Base-by-base conservation (phyloP, 2,329 filamentous ascomycete genomes). In the Phyllosticta paracitricarpa region DNA sequence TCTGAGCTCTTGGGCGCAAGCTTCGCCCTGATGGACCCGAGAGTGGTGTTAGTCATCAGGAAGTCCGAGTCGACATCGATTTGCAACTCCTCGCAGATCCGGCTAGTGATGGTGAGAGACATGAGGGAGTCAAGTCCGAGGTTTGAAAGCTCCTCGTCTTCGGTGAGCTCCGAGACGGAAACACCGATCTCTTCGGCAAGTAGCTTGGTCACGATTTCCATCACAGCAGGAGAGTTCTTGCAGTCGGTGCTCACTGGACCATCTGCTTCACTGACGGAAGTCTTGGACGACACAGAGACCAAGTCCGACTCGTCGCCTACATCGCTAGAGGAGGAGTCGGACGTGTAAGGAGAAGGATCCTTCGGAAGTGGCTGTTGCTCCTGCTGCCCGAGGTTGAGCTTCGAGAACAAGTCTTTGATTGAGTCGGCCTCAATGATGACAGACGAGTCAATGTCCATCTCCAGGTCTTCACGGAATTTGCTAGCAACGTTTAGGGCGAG, bases 121-220 rank as follows among this genome's bases (percentile, higher is more conserved):
- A 71, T 61, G 26, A 72, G 57, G 26, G 65, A 67, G 57, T 72
- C 71, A 28, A 72, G 63, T 19, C 70, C 70, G 17, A 68, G 57
- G 57, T 70, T 63, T 3, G 63, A 66, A 28, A 71, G 69, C 4
- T 56, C 60, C 6, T 62, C 64, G 10, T 69, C 67, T 53, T 68
- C 65, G 19, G 51, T 56, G 4, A 71, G 62, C 2, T 70, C 67
- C 1, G 58, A 51, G 0, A 65, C 12, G 2, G 66, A 64, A 2
- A 70, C 54, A 1, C 53, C 68, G 0, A 63, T 56, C 56, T 71
- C 69, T 1, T 63, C 58, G 1, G 68, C 66, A 26, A 70, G 19
- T 25, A 53, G 19, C 19, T 22, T 53, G 51, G 19, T 25, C 9
- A 25, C 51, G 12, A 22, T n/a, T 22, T 53, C 51, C 51, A 25